Conservation (phyloP, 257 asterid species). For the Nicotiana undulata region DNA sequence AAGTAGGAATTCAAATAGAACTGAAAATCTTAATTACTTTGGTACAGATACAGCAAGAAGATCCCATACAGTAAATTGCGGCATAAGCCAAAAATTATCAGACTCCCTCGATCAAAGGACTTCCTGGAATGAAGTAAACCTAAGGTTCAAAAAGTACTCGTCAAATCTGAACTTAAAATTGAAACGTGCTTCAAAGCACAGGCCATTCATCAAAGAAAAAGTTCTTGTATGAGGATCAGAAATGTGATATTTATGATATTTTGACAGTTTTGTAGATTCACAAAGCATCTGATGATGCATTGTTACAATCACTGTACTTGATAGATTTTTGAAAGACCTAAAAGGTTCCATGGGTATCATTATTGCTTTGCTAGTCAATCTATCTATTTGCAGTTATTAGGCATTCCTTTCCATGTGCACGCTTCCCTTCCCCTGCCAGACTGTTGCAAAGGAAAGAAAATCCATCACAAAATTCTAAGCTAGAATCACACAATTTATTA, state of each 20-base stretch:
- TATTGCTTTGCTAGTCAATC: neutral
- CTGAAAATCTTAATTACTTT: neutral
- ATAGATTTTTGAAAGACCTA: neutral
- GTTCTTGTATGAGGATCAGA: neutral
- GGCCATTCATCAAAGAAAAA: neutral
- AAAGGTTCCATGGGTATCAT: neutral
- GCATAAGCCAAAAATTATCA: neutral
- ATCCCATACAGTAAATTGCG: neutral
- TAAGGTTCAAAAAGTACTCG: neutral
- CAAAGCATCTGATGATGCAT: neutral
- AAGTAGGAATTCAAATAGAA: neutral
- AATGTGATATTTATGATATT: neutral
- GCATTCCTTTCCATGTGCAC: neutral
- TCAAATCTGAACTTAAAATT: neutral
- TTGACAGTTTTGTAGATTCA: neutral
- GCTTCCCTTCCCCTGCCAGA: neutral
- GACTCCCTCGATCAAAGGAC: constrained; percentile 1
- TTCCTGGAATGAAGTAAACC: constrained; percentile 3
- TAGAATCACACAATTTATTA: neutral
- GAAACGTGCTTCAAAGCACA: neutral
- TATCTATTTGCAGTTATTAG: neutral
- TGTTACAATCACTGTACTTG: neutral
- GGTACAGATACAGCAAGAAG: neutral
- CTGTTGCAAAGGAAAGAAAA: neutral
- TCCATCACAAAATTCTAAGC: neutral